A percentile compares a stretch with the other conserved stretches of the same genome.
Evolutionary conservation across 805 yeast genomes (phyloP).

Genomic region (Ogataea trehaloabstinens): DNA sequence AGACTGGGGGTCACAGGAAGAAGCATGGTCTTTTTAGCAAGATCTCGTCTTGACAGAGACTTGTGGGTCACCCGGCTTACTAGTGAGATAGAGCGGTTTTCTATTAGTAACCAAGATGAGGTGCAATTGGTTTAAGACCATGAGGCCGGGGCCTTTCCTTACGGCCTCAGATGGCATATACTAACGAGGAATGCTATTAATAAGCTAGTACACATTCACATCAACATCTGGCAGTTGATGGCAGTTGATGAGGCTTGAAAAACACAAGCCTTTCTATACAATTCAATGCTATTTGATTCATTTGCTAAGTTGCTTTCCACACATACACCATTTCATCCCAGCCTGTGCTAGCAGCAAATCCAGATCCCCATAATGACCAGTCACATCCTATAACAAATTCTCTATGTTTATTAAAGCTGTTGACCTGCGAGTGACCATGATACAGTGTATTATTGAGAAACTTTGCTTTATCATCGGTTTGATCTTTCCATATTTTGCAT

Average conservation of each 20-base stretch:
- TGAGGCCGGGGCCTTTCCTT: no score
- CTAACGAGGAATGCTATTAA: no score
- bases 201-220: no score
- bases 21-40: conserved; percentile 71
- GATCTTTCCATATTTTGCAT: conserved; percentile 79
- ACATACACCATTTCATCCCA: conserved; percentile 95
- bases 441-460: conserved; percentile 47
- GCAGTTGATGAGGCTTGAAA: no score
- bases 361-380: conserved; percentile 96
- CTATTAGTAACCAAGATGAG: conserved; percentile 20
- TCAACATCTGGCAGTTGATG: no score
- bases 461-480: conserved; percentile 55
- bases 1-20: conserved; percentile 67
- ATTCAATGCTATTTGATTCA: no score
- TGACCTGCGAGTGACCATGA: conserved; percentile 50
- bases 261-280: no score
- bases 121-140: conserved; percentile 16
- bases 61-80: conserved; percentile 62
- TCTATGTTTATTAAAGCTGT: conserved; percentile 64
- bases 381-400: conserved; percentile 94
- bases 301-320: conserved; percentile 68
- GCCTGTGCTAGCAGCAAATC: conserved; percentile 92
- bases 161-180: no score
- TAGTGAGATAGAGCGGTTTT: conserved; percentile 45
- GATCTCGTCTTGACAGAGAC: conserved; percentile 81